Conservation (phyloP, 1,139 yeast genomes). For the Kazachstania sp. region DNA sequence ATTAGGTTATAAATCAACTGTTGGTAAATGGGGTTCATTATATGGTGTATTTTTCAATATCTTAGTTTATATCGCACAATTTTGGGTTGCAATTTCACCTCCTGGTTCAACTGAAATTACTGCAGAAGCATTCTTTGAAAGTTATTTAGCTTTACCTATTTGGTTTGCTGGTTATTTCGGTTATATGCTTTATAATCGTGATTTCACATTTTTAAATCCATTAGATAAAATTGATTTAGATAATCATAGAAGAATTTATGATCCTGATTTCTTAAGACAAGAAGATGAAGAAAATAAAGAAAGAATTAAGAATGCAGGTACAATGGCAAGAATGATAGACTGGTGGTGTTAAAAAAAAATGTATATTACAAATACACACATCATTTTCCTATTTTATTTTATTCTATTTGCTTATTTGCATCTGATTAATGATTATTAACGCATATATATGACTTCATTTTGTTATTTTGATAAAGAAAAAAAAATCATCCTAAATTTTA, state of each 20-base stretch:
- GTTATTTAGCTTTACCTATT: conserved; percentile 48
- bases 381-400: no score
- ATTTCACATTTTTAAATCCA: conserved; percentile 37
- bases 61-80: conserved; percentile 67
- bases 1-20: conserved; percentile 58
- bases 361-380: no score
- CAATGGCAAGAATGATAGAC: conserved; percentile 32
- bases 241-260: conserved; percentile 48
- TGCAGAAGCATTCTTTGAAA: conserved; percentile 45
- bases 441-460: background rate
- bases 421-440: no score
- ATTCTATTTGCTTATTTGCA: no score
- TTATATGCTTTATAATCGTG: conserved; percentile 43
- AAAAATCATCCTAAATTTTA: no score
- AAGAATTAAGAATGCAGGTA: conserved; percentile 30
- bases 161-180: conserved; percentile 42
- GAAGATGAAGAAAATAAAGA: conserved; percentile 45
- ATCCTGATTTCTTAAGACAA: conserved; percentile 42
- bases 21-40: conserved; percentile 63
- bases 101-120: conserved; percentile 37
- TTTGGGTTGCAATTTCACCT: conserved; percentile 73
- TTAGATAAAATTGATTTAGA: conserved; percentile 44
- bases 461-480: no score
- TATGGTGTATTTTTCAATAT: conserved; percentile 54
- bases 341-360: conserved; percentile 47